Evolutionary conservation across 2,329 filamentous ascomycete species (phyloP), one percentile per base, ranked within the genome.

Genomic region (Acrocalymma vagum): DNA sequence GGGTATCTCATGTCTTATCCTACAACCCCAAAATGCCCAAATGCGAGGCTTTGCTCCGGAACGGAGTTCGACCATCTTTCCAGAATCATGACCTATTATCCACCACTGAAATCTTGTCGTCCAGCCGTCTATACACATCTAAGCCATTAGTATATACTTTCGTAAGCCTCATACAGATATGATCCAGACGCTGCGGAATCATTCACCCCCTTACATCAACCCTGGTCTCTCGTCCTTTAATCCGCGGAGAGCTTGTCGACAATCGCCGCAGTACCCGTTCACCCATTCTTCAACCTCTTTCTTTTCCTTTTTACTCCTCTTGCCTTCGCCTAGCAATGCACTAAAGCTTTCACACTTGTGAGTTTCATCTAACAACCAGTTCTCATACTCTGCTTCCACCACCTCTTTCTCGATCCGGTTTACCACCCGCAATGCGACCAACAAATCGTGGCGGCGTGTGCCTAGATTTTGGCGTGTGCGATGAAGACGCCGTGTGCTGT

Each of bases 401-500:
- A 96, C 86, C 68, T 96, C 91, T 43, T 82, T 80, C 75, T 97
- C 94, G 18, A 97, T 84, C 42, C 81, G 86, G 70, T 97, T 96
- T 46, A 97, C 86, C 3, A 96, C 83, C 4, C 92, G 84, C 75
- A 97, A 84, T 5, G 92, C 91, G 5, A 99, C 92, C 3, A 97
- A 74, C 14, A 99, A 77, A 63, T 97, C 91, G 67, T 99, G 90
- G 3, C 94, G 81, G 66, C 96, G 94, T 2, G 83, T 77, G 1
- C 88, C 93, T 0, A 99, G 81, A 16, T 86, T 82, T 69, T 95
- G 88, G 8, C 93, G 82, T n/a, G 90, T 90, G 25, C 86, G 83
- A 33, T 88, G 83, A 21, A 97, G 78, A 17, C 80, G 81, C 10
- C 79, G 79, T 8, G 72, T 69, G 28, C 62, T 60, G 29, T 60